Base-by-base conservation (phyloP, 306 rosid species). In the Trichosanthes cucumerina region DNA sequence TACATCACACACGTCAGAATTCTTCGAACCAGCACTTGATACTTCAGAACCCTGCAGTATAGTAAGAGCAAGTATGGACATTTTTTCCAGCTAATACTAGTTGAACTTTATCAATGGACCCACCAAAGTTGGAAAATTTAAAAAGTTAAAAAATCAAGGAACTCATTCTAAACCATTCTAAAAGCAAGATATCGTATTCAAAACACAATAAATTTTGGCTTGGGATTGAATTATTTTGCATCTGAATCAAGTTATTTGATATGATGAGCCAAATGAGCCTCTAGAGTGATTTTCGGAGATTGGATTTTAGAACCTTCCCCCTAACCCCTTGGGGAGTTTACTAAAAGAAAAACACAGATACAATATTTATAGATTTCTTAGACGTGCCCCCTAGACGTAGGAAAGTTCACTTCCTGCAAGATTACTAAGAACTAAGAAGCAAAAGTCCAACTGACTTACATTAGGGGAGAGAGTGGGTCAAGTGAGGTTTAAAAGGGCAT, bases 41-140 rank as follows among this genome's bases (percentile, higher is more conserved):
- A 68, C 87, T 75, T 79, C 86, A 71, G 58, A 83, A 46, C 88
- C 93, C 98, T 94, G 92, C 82, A 84, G 16, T 4, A 6, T 28
- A 65, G 65, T 50, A 64, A 23, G 19, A 28, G 7, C 28, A 52
- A 47, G 26, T 69, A 33, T 24, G 26, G 41, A 11, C 43, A 60
- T 31, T 24, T 12, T 73, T 69, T 60, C 58, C 14, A 12, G 21
- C 50, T 77, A 76, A 15, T 31, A 36, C 62, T 33, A 0, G 21
- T 16, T 54, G 46, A 44, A 81, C 47, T 70, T 33, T 54, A 44
- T 44, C 77, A 72, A 5, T 16, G 56, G 76, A 72, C 21, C 24
- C 77, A 24, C 58, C 15, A 46, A 46, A 44, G 11, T 72, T 70
- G 56, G 56, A 13, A 70, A 46, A 13, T 41, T 41, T n/a, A 8